Evolutionary conservation across 78 protist genomes (phyloP).

Genomic region (Thecamonas trahens): DNA sequence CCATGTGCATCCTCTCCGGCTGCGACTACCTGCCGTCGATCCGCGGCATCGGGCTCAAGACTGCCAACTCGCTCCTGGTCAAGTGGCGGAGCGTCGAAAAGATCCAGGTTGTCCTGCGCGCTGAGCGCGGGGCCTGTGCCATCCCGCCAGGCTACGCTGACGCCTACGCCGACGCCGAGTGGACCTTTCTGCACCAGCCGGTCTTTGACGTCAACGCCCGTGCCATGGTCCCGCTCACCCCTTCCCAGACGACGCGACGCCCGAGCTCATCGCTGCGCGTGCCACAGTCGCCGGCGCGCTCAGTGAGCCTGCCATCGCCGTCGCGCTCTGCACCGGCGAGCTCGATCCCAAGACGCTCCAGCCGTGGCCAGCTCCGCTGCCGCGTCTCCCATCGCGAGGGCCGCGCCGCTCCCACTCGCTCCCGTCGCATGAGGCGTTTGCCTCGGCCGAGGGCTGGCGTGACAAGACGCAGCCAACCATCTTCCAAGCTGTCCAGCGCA

Average conservation of each 20-base stretch:
- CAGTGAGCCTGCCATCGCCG: no score
- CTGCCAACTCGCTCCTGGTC: slow-evolving; percentile 53
- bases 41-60: slow-evolving; percentile 84
- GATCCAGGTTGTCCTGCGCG: neutral
- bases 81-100: neutral
- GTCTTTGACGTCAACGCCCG: slow-evolving; percentile 43
- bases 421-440: no score
- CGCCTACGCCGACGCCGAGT: slow-evolving; percentile 39
- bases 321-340: no score
- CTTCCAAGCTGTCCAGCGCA: no score
- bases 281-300: neutral
- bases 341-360: no score
- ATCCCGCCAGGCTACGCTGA: neutral
- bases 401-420: no score
- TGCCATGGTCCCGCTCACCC: neutral
- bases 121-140: no score
- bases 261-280: slow-evolving; percentile 4
- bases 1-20: slow-evolving; percentile 87
- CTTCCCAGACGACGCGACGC: neutral
- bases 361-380: no score
- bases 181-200: slow-evolving; percentile 65
- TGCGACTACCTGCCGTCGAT: slow-evolving; percentile 90
- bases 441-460: no score
- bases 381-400: no score
- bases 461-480: no score